A percentile compares a stretch with the other conserved stretches of the same genome.
These are phyloP conservation scores for Pontederia crassipes DNA, from an alignment of 176 grass and related monocot genomes.

Conservation along the genomic window DNA sequence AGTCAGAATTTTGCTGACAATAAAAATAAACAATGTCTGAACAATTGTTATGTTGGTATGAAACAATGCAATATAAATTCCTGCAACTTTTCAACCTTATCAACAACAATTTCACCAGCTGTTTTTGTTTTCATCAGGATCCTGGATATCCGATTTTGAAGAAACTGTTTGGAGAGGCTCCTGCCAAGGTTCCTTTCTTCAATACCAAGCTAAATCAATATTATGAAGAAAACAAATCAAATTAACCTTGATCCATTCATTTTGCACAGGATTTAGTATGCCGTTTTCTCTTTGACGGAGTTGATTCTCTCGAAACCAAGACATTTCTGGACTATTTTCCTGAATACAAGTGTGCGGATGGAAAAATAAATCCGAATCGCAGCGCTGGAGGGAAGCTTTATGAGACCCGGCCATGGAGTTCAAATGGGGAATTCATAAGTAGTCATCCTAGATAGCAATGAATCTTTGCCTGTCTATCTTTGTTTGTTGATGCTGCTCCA, in stretches of 20 bases:
- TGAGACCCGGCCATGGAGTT: constrained; percentile 65
- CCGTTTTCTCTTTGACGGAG: constrained; percentile 68
- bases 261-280: constrained; percentile 45
- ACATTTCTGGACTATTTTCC: constrained; percentile 87
- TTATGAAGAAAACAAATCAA: too few relatives aligned
- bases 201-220: neutral
- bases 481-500: too few relatives aligned
- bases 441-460: neutral
- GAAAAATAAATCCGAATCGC: constrained; percentile 46
- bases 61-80: too few relatives aligned
- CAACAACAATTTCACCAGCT: neutral
- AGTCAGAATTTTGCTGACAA: too few relatives aligned
- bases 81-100: too few relatives aligned
- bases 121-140: constrained; percentile 32
- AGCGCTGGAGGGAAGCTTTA: constrained; percentile 76
- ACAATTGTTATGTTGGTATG: too few relatives aligned
- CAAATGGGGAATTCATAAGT: constrained; percentile 32
- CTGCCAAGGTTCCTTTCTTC: constrained; percentile 44
- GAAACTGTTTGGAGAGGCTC: constrained; percentile 54
- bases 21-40: too few relatives aligned
- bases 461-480: too few relatives aligned
- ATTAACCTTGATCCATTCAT: neutral
- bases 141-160: constrained; percentile 75
- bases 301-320: constrained; percentile 50
- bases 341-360: constrained; percentile 43